Base-by-base conservation (phyloP, 768 basidiomycete species). In the Mycena rosella region DNA sequence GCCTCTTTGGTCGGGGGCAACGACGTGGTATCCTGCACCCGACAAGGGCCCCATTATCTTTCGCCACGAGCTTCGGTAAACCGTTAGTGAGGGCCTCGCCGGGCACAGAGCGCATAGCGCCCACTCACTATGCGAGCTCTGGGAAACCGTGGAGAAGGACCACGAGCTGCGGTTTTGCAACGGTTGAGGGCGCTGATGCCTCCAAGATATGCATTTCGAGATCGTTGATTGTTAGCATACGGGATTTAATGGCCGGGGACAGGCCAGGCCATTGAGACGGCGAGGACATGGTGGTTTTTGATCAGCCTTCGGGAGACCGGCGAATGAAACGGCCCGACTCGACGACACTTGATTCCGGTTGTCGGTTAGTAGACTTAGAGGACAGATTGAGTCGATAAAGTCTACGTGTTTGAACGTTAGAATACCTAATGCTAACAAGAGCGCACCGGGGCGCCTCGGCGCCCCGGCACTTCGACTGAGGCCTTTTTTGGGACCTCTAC, bases 121-220 rank as follows among this genome's bases (percentile, higher is more conserved):
- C 7, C 10, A 68, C 69, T 30, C 54, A 71, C 69, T 87, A 89
- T 3, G 89, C 85, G 8, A 91, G 80, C 72, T 91, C 89, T 13
- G 89, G 89, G 74, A 91, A 91, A 45, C 89, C 90, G 67, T 91
- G 89, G 2, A 91, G 74, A 26, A 91, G 85, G 32, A 91, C 60
- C 51, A 90, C 71, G 17, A 91, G 80, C 1, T 85, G 87, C 6
- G 79, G 76, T 24, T 77, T 55, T 14, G 15, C 29, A 18, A 15
- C 49, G 49, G 5, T 10, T 9, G 26, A 29, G 49, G 18, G 29
- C 8, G 45, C 24, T 5, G 71, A 65, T 10, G 85, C 86, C 68
- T 89, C 87, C 29, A 90, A 80, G 38, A 87, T 75, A 65, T 89
- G 86, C 49, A 86, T 77, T 40, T 85, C 79, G 5, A 89, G 84